Evolutionary conservation across 2,329 filamentous ascomycete species (phyloP).

Genomic region (Juglanconis juglandina): DNA sequence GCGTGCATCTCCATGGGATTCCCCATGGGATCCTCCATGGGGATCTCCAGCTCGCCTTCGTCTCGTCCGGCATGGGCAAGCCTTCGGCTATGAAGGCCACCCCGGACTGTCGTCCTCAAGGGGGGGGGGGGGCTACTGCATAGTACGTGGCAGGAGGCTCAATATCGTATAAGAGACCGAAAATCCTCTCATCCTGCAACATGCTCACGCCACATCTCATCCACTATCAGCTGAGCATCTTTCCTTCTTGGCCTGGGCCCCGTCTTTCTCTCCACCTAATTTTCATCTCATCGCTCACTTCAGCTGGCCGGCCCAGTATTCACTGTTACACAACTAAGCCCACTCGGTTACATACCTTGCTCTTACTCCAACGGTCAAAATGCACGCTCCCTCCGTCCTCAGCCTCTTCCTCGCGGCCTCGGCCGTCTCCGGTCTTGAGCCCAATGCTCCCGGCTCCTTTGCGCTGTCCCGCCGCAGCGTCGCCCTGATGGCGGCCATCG

Average conservation of each 20-base stretch:
- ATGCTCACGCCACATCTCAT: conserved; percentile 15
- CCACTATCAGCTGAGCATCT: conserved; percentile 11
- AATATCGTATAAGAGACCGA: conserved; percentile 10
- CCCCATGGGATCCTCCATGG: background rate
- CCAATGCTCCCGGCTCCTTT: conserved; percentile 6
- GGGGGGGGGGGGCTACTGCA: background rate
- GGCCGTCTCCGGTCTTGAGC: conserved; percentile 7
- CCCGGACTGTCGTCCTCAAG: background rate
- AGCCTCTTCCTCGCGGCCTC: conserved; percentile 17
- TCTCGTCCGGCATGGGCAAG: background rate
- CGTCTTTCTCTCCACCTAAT: conserved; percentile 6
- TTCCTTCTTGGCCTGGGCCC: conserved; percentile 1
- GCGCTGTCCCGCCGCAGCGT: conserved; percentile 14
- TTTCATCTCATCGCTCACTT: conserved; percentile 4
- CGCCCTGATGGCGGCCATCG: conserved; percentile 10
- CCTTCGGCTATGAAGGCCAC: background rate
- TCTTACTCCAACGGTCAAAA: conserved; percentile 6
- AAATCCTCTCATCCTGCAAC: conserved; percentile 11
- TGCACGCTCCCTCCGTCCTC: conserved; percentile 15
- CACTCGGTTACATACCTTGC: background rate
- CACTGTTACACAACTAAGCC: conserved; percentile 6
- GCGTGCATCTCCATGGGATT: background rate
- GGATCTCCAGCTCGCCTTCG: background rate
- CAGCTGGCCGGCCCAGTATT: conserved; percentile 16
- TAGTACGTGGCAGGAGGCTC: background rate